Conservation (phyloP, 169 alveolate genomes). For the Plasmodium sp. region DNA sequence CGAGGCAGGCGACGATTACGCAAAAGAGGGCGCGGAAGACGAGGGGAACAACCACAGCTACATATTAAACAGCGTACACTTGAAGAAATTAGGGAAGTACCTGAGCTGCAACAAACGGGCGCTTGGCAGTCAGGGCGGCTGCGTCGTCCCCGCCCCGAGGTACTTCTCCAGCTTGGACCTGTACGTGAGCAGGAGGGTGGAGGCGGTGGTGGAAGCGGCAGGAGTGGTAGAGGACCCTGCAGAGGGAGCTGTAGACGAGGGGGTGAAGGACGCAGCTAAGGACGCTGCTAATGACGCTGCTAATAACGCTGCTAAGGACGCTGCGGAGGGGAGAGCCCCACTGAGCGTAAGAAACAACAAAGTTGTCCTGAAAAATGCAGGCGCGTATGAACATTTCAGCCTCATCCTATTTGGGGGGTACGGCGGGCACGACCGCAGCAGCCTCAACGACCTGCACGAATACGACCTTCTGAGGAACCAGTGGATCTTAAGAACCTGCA, state of each 20-base stretch:
- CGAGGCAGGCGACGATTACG: not conserved
- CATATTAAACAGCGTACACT: constrained; percentile 17
- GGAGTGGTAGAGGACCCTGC: not conserved
- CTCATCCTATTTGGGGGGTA: constrained; percentile 69
- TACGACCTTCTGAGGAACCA: constrained; percentile 31
- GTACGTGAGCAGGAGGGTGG: constrained; percentile 14
- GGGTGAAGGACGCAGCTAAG: not conserved
- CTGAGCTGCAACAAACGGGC: constrained; percentile 1
- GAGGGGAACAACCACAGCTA: constrained; percentile 21
- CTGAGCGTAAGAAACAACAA: constrained; percentile 17
- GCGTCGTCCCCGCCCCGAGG: constrained; percentile 42
- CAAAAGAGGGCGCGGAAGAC: constrained; percentile 1
- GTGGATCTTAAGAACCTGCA: constrained; percentile 44
- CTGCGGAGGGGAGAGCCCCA: not conserved
- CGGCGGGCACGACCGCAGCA: constrained; percentile 66
- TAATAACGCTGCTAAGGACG: not conserved
- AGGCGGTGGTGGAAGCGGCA: not conserved
- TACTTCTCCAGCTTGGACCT: constrained; percentile 58
- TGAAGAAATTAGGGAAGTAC: constrained; percentile 35
- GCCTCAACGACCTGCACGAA: constrained; percentile 56
- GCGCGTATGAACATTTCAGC: constrained; percentile 39
- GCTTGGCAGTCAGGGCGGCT: not conserved
- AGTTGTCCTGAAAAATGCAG: constrained; percentile 25
- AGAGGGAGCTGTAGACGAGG: not conserved
- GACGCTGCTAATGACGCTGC: not conserved